These are phyloP conservation scores for Mortierella sp. DNA, from an alignment of 371 early-diverging fungal species.

Conservation along the genomic window DNA sequence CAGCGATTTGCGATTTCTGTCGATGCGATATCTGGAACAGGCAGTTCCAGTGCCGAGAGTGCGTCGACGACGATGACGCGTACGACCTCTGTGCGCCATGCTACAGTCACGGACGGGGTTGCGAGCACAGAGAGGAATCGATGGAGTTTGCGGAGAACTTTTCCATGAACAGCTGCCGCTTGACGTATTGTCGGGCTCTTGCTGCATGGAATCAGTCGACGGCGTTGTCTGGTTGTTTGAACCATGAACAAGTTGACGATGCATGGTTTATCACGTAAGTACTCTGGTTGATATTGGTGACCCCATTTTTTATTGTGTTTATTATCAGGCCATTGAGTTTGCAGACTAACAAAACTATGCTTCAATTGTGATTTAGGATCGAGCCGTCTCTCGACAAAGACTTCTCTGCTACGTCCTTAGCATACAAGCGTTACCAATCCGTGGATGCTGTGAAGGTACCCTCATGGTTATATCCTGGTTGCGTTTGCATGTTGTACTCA, in stretches of 20 bases:
- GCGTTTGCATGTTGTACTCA: not conserved
- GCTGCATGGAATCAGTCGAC: constrained; percentile 42
- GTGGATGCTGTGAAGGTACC: not conserved
- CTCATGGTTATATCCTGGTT: not conserved
- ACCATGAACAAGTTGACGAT: constrained; percentile 2
- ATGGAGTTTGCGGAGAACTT: constrained; percentile 42
- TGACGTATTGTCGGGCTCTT: constrained; percentile 18
- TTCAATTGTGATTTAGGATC: not conserved
- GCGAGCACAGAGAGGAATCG: constrained; percentile 25
- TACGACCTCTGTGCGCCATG: constrained; percentile 45
- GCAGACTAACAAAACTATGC: not conserved
- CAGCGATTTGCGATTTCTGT: constrained; percentile 56
- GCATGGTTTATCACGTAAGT: constrained; percentile 32
- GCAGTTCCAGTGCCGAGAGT: constrained; percentile 61
- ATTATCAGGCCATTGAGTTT: not conserved
- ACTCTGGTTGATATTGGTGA: not conserved
- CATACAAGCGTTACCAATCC: not conserved
- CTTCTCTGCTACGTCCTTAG: not conserved
- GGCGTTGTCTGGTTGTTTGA: constrained; percentile 9
- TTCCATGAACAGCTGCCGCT: constrained; percentile 33
- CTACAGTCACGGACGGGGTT: constrained; percentile 44
- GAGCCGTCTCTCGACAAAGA: not conserved
- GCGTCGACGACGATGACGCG: constrained; percentile 11
- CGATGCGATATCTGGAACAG: constrained; percentile 55
- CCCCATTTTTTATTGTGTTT: too few species aligned